Evolutionary conservation across 1,284 basidiomycete genomes (phyloP).

Genomic region (Leccinum solheimii): DNA sequence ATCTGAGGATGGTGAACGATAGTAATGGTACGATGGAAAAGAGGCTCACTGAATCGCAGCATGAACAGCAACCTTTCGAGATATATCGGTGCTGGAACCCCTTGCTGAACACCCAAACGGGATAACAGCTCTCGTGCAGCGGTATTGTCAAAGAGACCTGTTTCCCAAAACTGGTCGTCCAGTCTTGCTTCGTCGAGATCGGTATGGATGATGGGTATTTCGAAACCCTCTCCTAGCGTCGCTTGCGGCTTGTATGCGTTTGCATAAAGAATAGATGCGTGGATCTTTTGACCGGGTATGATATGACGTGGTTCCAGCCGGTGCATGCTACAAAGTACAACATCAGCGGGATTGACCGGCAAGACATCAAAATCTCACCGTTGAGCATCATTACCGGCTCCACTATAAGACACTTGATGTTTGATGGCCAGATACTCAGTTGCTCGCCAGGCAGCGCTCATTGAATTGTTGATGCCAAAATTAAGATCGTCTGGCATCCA

Average conservation of each 20-base stretch:
- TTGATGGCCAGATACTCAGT: slow-evolving; percentile 32
- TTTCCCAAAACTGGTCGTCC: no score
- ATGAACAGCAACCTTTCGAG: slow-evolving; percentile 32
- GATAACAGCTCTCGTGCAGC: slow-evolving; percentile 18
- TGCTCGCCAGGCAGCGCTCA: slow-evolving; percentile 19
- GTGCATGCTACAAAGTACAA: background rate
- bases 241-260: no score
- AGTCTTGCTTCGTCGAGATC: no score
- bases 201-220: no score
- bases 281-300: no score
- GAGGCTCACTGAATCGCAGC: slow-evolving; percentile 27
- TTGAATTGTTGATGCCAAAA: slow-evolving; percentile 20
- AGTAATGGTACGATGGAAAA: background rate
- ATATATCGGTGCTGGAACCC: slow-evolving; percentile 17
- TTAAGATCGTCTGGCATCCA: slow-evolving; percentile 33
- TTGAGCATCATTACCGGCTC: slow-evolving; percentile 10
- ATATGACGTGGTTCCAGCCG: no score
- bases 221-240: no score
- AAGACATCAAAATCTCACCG: slow-evolving; percentile 13
- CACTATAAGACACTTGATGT: slow-evolving; percentile 27
- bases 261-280: no score
- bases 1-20: slow-evolving; percentile 6
- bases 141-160: background rate
- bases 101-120: slow-evolving; percentile 9
- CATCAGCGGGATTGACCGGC: background rate